Evolutionary conservation across 495 filamentous ascomycete species (phyloP), one percentile per base, ranked within the genome.

Genomic region (Aspergillus diversus): DNA sequence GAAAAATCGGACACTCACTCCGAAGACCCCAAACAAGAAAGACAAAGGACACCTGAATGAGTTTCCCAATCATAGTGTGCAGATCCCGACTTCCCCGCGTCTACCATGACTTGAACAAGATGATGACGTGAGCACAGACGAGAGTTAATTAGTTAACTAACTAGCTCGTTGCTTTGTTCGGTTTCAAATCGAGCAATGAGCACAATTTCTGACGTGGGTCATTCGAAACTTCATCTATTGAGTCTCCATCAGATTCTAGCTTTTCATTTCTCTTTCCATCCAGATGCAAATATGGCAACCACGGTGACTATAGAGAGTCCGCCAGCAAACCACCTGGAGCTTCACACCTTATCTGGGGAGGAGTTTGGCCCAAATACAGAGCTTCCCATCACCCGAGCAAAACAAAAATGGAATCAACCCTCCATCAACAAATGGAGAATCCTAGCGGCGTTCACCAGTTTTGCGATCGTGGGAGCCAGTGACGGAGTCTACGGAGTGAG

Each of bases 401-500:
- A 63, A 51, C 58, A 87, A 58, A 75, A 73, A 73, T 92, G 90
- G 90, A 91, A 93, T 68, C 67, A 81, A n/a, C 83, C 88, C 4
- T 69, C 75, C 15, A 79, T 76, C 48, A 92, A 91, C 73, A 78
- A 86, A n/a, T 87, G 75, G 64, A 81, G 89, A 7, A 77, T 86
- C 43, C 68, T 83, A 39, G 71, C 86, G 8, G 82, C 85, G 48
- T 85, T 88, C 65, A 86, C 81, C 73, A 77, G 75, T 48, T 92
- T 93, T 66, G 76, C 87, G 31, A 79, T 89, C 17, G 84, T 91
- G 80, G 90, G 90, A 15, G 79, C 83, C 72, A 92, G 88, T 68
- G 90, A 92, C 74, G 89, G 84, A 33, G 85, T 86, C 5, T 86
- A 87, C 63, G 89, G 89, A 33, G 87, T 89, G 76, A 73, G 83